Percentiles rank a stretch among this genome's conserved stretches.
These are phyloP conservation scores for Backusella macrospora DNA, from an alignment of 192 early-diverging fungal species.

Conservation along the genomic window DNA sequence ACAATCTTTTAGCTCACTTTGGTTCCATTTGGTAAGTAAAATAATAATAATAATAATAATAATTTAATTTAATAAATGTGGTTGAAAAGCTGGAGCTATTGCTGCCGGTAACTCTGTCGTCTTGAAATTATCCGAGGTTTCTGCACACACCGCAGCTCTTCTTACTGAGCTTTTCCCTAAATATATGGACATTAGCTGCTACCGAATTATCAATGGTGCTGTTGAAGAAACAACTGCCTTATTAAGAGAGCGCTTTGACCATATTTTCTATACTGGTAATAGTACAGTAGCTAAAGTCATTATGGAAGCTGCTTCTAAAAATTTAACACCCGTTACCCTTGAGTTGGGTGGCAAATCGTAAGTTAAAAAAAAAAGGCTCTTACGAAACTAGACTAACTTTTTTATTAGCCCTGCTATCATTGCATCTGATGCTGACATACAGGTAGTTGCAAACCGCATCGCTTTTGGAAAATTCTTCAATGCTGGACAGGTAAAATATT, in stretches of 20 bases:
- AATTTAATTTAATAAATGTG: slow-evolving; percentile 45
- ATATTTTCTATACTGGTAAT: slow-evolving; percentile 93
- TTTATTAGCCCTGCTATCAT: slow-evolving; percentile 60
- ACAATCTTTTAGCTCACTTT: slow-evolving; percentile 9
- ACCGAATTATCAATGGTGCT: slow-evolving; percentile 80
- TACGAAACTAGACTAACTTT: not conserved
- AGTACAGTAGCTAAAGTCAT: slow-evolving; percentile 78
- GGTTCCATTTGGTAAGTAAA: slow-evolving; percentile 34
- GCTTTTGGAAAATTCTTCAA: slow-evolving; percentile 85
- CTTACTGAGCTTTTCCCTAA: slow-evolving; percentile 68
- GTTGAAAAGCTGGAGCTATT: slow-evolving; percentile 76
- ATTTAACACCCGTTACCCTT: slow-evolving; percentile 83
- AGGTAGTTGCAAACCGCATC: slow-evolving; percentile 71
- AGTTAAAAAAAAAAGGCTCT: slow-evolving; percentile 5
- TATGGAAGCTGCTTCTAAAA: slow-evolving; percentile 82
- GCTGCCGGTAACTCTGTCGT: slow-evolving; percentile 87
- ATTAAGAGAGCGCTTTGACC: slow-evolving; percentile 80
- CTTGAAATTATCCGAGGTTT: slow-evolving; percentile 85
- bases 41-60: not conserved
- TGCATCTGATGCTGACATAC: slow-evolving; percentile 65
- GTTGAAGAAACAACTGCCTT: slow-evolving; percentile 72
- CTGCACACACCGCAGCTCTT: slow-evolving; percentile 64
- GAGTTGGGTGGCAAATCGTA: slow-evolving; percentile 92
- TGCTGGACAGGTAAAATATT: slow-evolving; percentile 70
- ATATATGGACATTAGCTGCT: slow-evolving; percentile 73